Base-by-base conservation (phyloP, 495 filamentous ascomycete species). In the Collariella sp. region DNA sequence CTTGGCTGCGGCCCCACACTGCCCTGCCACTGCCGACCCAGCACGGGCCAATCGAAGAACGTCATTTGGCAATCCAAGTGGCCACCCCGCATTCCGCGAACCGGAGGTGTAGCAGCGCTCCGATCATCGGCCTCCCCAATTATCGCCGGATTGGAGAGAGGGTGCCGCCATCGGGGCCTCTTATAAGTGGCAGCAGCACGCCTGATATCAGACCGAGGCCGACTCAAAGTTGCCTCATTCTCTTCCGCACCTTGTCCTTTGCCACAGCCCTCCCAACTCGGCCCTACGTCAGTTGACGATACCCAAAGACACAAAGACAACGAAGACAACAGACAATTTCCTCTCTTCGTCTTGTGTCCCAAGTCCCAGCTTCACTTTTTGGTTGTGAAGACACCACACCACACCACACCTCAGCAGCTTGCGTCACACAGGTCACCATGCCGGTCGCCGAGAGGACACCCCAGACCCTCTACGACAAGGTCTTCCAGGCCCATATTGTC, bases 391-490 rank as follows among this genome's bases (percentile, higher is more conserved):
- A 16, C 15, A 16, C 35, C 35, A 4, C 10, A 3, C 45, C 9
- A 4, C 26, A 4, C 5, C 26, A 31, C 9, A 4, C 26, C 26
- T 4, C 26, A 31, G 26, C 4, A 31, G 26, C 9, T 31, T 40
- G 35, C 33, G 47, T 40, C 29, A 47, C 39, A 38, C 43, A 50
- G 43, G 15, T 36, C 61, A 83, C 69, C 56, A 96, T 96, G 90
- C 89, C 90, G 63, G 78, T 77, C 66, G 86, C 84, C 62, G 85
- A 87, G 62, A 74, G 76, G 65, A 77, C 78, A 54, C 91, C 88
- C 45, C 85, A 83, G 72, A 96, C 91, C 65, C 82, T 96, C 68
- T 97, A 98, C 73, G 93, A 98, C 79, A 96, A 96, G 82, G 90
- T 98, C 67, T 85, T 96, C 68, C 79, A 86, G 58, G 83, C 82